phyloP scores from a whole-genome alignment of 2,329 filamentous ascomycete species.

The Stagonosporopsis rhizophila region DNA sequence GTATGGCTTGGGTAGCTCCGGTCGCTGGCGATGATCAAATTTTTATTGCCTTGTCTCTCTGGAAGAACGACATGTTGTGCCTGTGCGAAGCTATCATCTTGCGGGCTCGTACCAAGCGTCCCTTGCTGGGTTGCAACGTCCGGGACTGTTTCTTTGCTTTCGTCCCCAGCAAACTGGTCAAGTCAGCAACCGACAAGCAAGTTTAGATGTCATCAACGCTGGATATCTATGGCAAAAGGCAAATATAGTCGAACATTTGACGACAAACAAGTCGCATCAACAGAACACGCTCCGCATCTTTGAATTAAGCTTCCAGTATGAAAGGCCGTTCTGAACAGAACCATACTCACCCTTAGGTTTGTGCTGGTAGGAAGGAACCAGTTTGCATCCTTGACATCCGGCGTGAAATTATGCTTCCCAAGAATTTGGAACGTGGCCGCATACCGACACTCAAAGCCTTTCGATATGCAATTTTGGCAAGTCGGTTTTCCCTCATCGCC shows the following conservation, averaged over 20 bases:
- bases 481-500: conserved; percentile 61
- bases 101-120: background rate
- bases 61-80: background rate
- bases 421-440: conserved; percentile 58
- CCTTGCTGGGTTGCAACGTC: background rate
- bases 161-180: conserved; percentile 1
- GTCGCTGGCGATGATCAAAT: background rate
- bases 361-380: background rate
- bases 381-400: conserved; percentile 27
- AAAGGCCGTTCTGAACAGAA: background rate
- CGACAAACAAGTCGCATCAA: background rate
- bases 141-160: background rate
- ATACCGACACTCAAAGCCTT: conserved; percentile 59
- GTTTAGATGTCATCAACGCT: background rate
- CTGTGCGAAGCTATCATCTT: background rate
- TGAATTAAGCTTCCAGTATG: background rate
- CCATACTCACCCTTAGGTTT: conserved; percentile 21
- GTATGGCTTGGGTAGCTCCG: conserved; percentile 3
- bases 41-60: background rate
- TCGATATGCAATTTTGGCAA: conserved; percentile 58
- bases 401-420: conserved; percentile 57
- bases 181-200: background rate
- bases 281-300: background rate
- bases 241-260: background rate
- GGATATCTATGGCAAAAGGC: background rate